phyloP scores from a whole-genome alignment of 805 yeast species.

The Pichia heedii region DNA sequence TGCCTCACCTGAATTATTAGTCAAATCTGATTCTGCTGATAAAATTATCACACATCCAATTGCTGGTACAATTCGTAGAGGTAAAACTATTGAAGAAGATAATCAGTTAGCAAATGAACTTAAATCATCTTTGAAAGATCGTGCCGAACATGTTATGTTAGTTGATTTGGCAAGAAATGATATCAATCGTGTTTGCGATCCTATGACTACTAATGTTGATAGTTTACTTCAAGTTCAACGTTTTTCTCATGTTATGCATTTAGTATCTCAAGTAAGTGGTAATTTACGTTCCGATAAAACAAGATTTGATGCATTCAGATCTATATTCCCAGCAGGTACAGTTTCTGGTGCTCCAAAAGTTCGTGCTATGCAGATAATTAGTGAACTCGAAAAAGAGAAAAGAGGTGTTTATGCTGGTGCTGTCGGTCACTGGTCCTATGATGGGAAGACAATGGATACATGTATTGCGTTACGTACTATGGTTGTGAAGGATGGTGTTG shows the following conservation, averaged over 20 bases:
- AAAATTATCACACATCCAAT: conserved; percentile 91
- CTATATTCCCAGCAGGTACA: conserved; percentile 98
- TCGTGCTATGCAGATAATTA: conserved; percentile 89
- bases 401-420: conserved; percentile 99
- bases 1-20: conserved; percentile 93
- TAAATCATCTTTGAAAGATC: conserved; percentile 72
- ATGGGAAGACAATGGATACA: conserved; percentile 91
- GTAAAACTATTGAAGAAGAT: conserved; percentile 86
- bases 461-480: conserved; percentile 96
- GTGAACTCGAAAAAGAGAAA: conserved; percentile 82
- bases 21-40: conserved; percentile 63
- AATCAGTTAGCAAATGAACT: conserved; percentile 70
- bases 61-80: conserved; percentile 93
- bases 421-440: conserved; percentile 97
- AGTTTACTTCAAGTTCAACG: conserved; percentile 82
- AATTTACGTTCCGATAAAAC: conserved; percentile 74
- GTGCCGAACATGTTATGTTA: conserved; percentile 98
- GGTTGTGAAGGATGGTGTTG: conserved; percentile 86
- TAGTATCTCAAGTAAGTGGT: conserved; percentile 93
- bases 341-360: conserved; percentile 98
- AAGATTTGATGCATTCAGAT: conserved; percentile 93
- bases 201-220: conserved; percentile 76
- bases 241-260: conserved; percentile 94
- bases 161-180: conserved; percentile 97
- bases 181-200: conserved; percentile 89